A percentile compares a stretch with the other conserved stretches of the same genome.
These are phyloP conservation scores for Hirschioporus abietinus DNA, from an alignment of 768 basidiomycete genomes.

Conservation along the genomic window DNA sequence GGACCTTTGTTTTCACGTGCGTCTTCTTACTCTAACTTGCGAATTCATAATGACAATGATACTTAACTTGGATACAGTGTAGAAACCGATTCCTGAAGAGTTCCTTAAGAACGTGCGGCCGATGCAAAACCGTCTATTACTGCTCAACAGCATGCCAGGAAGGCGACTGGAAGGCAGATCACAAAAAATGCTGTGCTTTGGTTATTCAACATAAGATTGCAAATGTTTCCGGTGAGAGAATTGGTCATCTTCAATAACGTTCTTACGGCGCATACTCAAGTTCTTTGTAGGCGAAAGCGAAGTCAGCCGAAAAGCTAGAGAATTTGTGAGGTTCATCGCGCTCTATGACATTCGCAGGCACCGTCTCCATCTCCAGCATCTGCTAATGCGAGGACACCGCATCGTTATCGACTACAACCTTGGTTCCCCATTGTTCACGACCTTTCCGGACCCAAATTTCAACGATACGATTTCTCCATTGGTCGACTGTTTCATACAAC, in stretches of 20 bases:
- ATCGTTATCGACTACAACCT: neutral
- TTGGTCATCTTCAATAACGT: too few species aligned
- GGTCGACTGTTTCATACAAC: too few species aligned
- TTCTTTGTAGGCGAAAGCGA: neutral
- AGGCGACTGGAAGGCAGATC: neutral
- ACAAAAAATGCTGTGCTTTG: neutral
- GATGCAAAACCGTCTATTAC: neutral
- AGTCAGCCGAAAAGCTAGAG: too few species aligned
- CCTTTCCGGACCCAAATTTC: too few species aligned
- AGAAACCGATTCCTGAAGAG: neutral
- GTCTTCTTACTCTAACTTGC: neutral
- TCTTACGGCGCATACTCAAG: too few species aligned
- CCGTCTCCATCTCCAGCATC: neutral
- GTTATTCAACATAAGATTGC: too few species aligned
- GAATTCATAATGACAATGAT: neutral
- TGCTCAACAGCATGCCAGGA: neutral
- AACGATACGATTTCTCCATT: too few species aligned
- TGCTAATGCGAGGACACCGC: neutral
- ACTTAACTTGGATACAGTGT: neutral
- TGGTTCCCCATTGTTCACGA: neutral
- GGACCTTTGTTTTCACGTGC: neutral
- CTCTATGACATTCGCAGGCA: neutral
- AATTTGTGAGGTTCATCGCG: neutral
- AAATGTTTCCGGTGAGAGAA: too few species aligned
- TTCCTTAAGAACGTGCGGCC: neutral